Percentiles rank a stretch among this genome's conserved stretches.
Evolutionary conservation across 2,329 filamentous ascomycete species (phyloP).

Genomic region (Coleophoma eucalyptorum): DNA sequence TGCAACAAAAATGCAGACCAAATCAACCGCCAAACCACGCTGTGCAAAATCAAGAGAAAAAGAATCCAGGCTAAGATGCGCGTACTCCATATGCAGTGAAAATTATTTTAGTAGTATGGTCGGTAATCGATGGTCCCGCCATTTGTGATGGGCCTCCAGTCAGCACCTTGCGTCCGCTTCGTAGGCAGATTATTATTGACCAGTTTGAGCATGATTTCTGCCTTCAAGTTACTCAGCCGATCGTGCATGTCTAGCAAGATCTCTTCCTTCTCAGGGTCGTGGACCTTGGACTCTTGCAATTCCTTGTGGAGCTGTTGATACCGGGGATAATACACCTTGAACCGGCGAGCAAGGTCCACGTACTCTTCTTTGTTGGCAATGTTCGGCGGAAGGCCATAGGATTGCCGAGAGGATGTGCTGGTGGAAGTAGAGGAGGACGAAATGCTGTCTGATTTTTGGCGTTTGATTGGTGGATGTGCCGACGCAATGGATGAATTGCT

Average conservation of each 20-base stretch:
- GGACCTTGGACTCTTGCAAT: constrained; percentile 39
- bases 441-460: constrained; percentile 25
- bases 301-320: constrained; percentile 55
- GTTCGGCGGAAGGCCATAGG: constrained; percentile 28
- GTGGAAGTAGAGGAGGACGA: constrained; percentile 21
- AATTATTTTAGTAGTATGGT: neutral
- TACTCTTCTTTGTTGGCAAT: constrained; percentile 40
- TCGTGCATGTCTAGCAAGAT: constrained; percentile 51
- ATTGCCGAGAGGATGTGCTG: constrained; percentile 8
- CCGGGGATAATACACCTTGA: constrained; percentile 51
- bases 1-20: too few relatives aligned
- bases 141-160: constrained; percentile 1
- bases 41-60: too few relatives aligned
- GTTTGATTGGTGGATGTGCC: constrained; percentile 6
- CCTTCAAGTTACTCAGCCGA: constrained; percentile 53
- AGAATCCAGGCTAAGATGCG: too few relatives aligned
- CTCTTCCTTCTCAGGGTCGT: constrained; percentile 48
- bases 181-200: neutral
- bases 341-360: constrained; percentile 48
- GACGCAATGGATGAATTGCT: neutral
- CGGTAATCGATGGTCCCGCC: neutral
- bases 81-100: too few relatives aligned
- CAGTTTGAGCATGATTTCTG: constrained; percentile 38
- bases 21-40: too few relatives aligned
- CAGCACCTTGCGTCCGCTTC: neutral